Evolutionary conservation across 2,329 filamentous ascomycete species (phyloP).

Genomic region (Ceratocystis variospora): DNA sequence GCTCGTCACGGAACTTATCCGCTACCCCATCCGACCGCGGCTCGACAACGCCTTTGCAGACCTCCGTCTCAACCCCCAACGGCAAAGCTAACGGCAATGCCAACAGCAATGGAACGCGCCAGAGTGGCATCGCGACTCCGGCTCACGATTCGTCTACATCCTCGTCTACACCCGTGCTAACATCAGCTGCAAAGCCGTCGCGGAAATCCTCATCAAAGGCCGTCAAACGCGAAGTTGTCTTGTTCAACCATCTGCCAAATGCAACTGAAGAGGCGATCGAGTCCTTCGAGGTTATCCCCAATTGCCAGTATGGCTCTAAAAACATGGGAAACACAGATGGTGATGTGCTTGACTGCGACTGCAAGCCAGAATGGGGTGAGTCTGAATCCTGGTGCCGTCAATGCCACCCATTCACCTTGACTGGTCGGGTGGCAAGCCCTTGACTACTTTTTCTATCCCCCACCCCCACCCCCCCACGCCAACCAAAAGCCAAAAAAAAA

Average conservation of each 20-base stretch:
- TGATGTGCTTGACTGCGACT: slow-evolving; percentile 87
- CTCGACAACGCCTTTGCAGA: slow-evolving; percentile 30
- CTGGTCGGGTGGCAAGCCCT: neutral
- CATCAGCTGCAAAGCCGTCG: slow-evolving; percentile 40
- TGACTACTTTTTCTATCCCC: neutral
- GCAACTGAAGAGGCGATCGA: slow-evolving; percentile 60
- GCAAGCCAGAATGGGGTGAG: slow-evolving; percentile 88
- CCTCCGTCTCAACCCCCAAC: slow-evolving; percentile 29
- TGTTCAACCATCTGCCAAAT: slow-evolving; percentile 66
- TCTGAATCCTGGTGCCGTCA: slow-evolving; percentile 21
- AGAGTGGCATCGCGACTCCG: slow-evolving; percentile 35
- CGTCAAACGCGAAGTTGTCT: slow-evolving; percentile 43
- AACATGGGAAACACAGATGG: slow-evolving; percentile 83
- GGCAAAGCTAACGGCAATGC: too few relatives aligned
- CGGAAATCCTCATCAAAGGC: slow-evolving; percentile 63
- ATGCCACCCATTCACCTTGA: neutral
- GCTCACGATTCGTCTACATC: slow-evolving; percentile 34
- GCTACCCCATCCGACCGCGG: slow-evolving; percentile 21
- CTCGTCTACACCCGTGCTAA: too few relatives aligned
- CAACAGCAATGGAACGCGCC: slow-evolving; percentile 28
- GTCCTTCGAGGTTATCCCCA: slow-evolving; percentile 66
- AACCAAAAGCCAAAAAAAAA: too few relatives aligned
- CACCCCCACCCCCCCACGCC: too few relatives aligned
- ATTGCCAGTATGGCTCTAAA: slow-evolving; percentile 85
- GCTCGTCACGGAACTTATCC: slow-evolving; percentile 7